Evolutionary conservation across 306 rosid genomes (phyloP).

Genomic region (Prosopis cineraria): DNA sequence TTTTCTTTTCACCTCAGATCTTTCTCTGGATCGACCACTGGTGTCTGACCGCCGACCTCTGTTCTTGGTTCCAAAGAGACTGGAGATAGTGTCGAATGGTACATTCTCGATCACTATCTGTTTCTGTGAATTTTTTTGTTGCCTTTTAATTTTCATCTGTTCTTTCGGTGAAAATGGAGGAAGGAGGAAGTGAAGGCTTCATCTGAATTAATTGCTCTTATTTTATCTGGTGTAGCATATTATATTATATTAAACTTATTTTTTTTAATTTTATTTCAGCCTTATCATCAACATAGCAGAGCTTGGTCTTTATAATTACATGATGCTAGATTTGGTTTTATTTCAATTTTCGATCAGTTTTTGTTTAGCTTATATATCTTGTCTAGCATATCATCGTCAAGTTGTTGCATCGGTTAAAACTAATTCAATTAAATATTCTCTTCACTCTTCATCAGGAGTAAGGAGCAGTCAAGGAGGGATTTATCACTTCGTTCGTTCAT

Average conservation of each 20-base stretch:
- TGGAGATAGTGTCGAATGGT: conserved; percentile 6
- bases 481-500: conserved; percentile 13
- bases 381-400: conserved; percentile 26
- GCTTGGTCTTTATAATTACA: conserved; percentile 20
- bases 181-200: conserved; percentile 23
- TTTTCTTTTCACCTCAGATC: too few species aligned
- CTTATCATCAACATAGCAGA: conserved; percentile 36
- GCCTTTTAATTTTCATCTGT: neutral
- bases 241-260: neutral
- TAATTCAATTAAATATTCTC: conserved; percentile 18
- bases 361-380: neutral
- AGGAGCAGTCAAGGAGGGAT: neutral
- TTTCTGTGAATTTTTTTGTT: neutral
- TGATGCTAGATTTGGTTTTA: neutral
- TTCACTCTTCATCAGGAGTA: conserved; percentile 16
- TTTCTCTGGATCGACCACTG: conserved; percentile 35
- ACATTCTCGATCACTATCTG: conserved; percentile 12
- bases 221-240: conserved; percentile 5
- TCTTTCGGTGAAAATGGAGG: conserved; percentile 1
- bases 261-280: conserved; percentile 2
- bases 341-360: conserved; percentile 28
- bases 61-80: conserved; percentile 21
- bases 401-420: neutral
- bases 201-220: conserved; percentile 12
- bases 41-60: conserved; percentile 24